phyloP scores from a whole-genome alignment of 2,329 filamentous ascomycete species.

The Leptographium wingfieldii region DNA sequence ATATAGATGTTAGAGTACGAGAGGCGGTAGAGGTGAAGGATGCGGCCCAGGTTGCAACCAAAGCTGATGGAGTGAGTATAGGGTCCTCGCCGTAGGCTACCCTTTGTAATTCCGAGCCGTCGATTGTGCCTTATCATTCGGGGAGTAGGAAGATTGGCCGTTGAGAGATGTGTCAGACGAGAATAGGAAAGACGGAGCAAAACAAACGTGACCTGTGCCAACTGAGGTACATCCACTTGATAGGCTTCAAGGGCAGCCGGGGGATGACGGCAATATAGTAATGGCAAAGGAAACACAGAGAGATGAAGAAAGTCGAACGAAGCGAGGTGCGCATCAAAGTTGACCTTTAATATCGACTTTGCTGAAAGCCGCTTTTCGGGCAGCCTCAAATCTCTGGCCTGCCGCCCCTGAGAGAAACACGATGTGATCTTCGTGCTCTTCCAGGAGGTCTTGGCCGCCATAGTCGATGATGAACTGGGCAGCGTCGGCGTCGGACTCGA shows the following conservation, averaged over 20 bases:
- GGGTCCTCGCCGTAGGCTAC: background rate
- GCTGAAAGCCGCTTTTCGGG: conserved; percentile 62
- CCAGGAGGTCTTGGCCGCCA: conserved; percentile 60
- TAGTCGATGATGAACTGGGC: conserved; percentile 82
- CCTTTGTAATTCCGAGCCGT: background rate
- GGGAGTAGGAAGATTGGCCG: background rate
- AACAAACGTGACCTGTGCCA: too few relatives aligned
- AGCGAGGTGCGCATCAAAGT: conserved; percentile 43
- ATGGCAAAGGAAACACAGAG: background rate
- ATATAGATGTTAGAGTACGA: background rate
- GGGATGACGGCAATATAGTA: background rate
- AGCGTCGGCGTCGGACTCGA: conserved; percentile 83
- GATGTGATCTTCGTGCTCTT: conserved; percentile 63
- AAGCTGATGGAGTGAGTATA: background rate
- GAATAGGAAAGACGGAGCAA: background rate
- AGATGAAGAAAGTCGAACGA: background rate
- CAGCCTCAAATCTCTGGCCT: conserved; percentile 57
- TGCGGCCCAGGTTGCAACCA: background rate
- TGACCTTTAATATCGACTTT: conserved; percentile 96
- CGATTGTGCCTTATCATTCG: background rate
- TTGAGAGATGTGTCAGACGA: background rate
- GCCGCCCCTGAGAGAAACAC: conserved; percentile 65
- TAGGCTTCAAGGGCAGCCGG: background rate
- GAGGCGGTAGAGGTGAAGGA: background rate
- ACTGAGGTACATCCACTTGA: too few relatives aligned